Evolutionary conservation across 345 rosid genomes (phyloP).

Genomic region (Salix koriyanagi): DNA sequence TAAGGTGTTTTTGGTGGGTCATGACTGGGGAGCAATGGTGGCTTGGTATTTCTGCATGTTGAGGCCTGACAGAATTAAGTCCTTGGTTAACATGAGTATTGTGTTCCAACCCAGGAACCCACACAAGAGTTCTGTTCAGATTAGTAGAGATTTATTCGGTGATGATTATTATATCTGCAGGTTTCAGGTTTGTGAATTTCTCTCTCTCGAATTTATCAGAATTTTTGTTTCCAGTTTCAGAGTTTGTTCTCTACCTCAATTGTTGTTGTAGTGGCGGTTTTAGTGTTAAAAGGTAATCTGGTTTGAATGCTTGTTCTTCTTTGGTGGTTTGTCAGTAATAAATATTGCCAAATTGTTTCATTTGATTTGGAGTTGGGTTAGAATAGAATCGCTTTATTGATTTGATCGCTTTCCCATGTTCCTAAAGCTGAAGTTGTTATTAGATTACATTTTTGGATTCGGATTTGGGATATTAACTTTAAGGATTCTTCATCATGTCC

Average conservation of each 20-base stretch:
- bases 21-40: slow-evolving; percentile 69
- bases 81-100: slow-evolving; percentile 62
- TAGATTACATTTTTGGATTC: background rate
- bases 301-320: background rate
- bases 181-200: slow-evolving; percentile 47
- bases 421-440: background rate
- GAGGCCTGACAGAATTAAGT: slow-evolving; percentile 63
- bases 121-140: slow-evolving; percentile 36
- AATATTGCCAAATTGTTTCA: background rate
- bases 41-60: slow-evolving; percentile 65
- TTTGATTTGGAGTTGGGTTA: background rate
- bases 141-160: slow-evolving; percentile 43
- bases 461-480: background rate
- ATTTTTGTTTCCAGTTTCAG: background rate
- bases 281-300: background rate
- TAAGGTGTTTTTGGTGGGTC: slow-evolving; percentile 55
- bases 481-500: background rate
- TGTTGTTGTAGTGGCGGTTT: too few species aligned
- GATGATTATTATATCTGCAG: slow-evolving; percentile 69
- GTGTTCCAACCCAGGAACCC: slow-evolving; percentile 49
- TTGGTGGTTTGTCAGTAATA: background rate
- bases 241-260: background rate
- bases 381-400: background rate
- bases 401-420: background rate
- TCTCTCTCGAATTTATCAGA: background rate